Evolutionary conservation across 2,329 filamentous ascomycete species (phyloP).

Genomic region (Colletotrichum trifolii): DNA sequence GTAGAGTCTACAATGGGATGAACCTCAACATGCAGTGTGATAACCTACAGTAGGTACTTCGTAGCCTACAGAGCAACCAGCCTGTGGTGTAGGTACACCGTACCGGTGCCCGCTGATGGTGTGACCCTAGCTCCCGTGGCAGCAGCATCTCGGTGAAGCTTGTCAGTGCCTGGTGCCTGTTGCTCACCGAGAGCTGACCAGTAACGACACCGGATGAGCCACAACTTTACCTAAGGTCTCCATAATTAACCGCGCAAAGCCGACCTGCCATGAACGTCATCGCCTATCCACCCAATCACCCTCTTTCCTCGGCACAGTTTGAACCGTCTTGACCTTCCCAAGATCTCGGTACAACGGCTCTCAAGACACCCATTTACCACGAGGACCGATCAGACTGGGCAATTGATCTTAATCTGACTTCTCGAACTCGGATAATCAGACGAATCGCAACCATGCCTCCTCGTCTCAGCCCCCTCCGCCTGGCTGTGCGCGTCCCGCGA

Average conservation of each 20-base stretch:
- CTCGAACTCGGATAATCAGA: neutral
- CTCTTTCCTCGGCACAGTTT: constrained; percentile 22
- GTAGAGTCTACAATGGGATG: neutral
- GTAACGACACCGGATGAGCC: neutral
- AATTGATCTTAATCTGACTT: neutral
- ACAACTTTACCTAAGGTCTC: constrained; percentile 1
- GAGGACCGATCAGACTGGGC: no score
- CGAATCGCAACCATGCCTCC: constrained; percentile 45
- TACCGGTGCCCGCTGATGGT: neutral
- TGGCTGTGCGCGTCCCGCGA: constrained; percentile 39
- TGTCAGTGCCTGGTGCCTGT: neutral
- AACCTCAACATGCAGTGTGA: neutral
- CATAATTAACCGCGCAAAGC: constrained; percentile 33
- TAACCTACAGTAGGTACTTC: neutral
- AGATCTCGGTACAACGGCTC: neutral
- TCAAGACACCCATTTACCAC: neutral
- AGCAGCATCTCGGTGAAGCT: constrained; percentile 22
- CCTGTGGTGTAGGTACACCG: no score
- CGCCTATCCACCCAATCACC: constrained; percentile 26
- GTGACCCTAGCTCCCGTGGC: constrained; percentile 15
- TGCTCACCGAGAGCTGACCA: neutral
- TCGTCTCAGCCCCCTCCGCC: constrained; percentile 40
- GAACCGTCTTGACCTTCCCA: neutral
- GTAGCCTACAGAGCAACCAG: neutral
- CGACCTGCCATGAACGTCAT: constrained; percentile 32